Evolutionary conservation across 768 basidiomycete genomes (phyloP).

Genomic region (Tylopilus plumbeoviolaceoides): DNA sequence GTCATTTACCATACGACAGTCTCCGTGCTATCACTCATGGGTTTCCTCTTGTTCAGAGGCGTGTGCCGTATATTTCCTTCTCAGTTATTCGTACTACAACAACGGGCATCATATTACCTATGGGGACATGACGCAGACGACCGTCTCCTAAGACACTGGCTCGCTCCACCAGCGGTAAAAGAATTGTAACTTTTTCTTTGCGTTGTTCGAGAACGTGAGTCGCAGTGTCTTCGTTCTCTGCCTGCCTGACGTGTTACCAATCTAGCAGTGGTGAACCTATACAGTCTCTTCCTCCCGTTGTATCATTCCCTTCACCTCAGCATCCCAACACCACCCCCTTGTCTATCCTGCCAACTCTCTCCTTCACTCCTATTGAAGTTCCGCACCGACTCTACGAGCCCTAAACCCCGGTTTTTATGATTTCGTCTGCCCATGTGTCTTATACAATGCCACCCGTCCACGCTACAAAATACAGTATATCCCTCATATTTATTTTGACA

Average conservation of each 20-base stretch:
- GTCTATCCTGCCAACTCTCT: not conserved
- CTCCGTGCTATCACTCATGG: constrained; percentile 36
- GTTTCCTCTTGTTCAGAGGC: constrained; percentile 47
- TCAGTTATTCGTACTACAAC: constrained; percentile 49
- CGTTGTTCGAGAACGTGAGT: constrained; percentile 12
- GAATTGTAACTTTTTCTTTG: constrained; percentile 16
- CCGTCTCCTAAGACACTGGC: constrained; percentile 20
- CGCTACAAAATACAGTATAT: constrained; percentile 7
- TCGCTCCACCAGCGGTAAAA: constrained; percentile 23
- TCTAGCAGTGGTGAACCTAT: not conserved
- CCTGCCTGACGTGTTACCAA: not conserved
- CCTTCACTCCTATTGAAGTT: not conserved
- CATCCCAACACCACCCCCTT: not conserved
- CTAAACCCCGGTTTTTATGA: not conserved
- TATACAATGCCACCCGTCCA: not conserved
- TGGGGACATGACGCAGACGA: constrained; percentile 46
- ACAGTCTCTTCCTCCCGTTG: constrained; percentile 1
- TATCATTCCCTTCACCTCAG: constrained; percentile 4
- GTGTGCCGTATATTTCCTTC: constrained; percentile 55
- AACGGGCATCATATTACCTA: constrained; percentile 59
- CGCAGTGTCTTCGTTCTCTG: not conserved
- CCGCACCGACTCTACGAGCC: not conserved
- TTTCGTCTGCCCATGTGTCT: not conserved
- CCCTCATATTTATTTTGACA: not conserved
- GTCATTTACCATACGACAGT: constrained; percentile 28